These are phyloP conservation scores for Rugosomyces carneus DNA, from an alignment of 1,284 basidiomycete species.

Conservation along the genomic window DNA sequence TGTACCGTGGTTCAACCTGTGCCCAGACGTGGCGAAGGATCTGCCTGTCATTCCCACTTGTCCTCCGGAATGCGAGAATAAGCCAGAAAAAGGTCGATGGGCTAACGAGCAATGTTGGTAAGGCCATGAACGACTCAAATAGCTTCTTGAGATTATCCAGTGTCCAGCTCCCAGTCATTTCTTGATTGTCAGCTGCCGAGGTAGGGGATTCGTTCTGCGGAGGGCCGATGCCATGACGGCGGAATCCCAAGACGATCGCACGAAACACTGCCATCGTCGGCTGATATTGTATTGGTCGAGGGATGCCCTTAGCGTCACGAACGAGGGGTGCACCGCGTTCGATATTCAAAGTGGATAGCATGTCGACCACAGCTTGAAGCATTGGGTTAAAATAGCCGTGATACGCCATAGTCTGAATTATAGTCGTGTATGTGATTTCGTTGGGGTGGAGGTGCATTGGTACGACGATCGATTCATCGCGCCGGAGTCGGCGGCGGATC, in stretches of 20 bases:
- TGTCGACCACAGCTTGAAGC: conserved; percentile 62
- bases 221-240: conserved; percentile 41
- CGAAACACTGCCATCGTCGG: conserved; percentile 56
- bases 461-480: conserved; percentile 41
- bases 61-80: conserved; percentile 51
- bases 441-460: conserved; percentile 46
- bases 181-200: conserved; percentile 9
- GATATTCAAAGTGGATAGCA: conserved; percentile 48
- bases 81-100: conserved; percentile 56
- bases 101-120: conserved; percentile 38
- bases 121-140: conserved; percentile 52
- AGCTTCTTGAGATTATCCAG: conserved; percentile 45
- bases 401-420: conserved; percentile 66
- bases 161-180: conserved; percentile 42
- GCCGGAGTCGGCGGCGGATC: conserved; percentile 28
- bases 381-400: conserved; percentile 59
- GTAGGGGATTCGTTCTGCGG: not conserved
- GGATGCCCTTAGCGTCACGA: conserved; percentile 21
- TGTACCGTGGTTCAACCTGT: conserved; percentile 48
- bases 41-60: conserved; percentile 42
- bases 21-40: conserved; percentile 50
- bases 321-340: conserved; percentile 27
- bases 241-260: conserved; percentile 73
- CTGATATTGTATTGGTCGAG: conserved; percentile 28
- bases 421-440: conserved; percentile 58